These are phyloP conservation scores for Lyophyllum shimeji DNA, from an alignment of 768 basidiomycete genomes.

Conservation along the genomic window DNA sequence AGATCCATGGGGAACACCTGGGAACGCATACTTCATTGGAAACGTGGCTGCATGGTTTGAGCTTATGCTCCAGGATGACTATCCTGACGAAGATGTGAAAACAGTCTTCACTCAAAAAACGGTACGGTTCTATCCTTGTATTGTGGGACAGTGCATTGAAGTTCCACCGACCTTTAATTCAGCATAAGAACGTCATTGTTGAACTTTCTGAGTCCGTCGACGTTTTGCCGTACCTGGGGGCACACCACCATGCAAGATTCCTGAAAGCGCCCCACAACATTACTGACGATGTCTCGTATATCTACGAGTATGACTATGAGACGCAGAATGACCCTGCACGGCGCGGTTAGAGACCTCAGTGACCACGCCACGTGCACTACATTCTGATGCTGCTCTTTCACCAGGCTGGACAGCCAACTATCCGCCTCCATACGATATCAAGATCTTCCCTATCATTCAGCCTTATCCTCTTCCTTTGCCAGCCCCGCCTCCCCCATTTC, in stretches of 20 bases:
- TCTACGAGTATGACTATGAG: constrained; percentile 32
- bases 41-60: constrained; percentile 35
- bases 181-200: constrained; percentile 30
- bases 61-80: constrained; percentile 30
- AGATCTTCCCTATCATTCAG: constrained; percentile 21
- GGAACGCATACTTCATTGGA: constrained; percentile 21
- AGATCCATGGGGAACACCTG: constrained; percentile 27
- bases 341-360: constrained; percentile 13
- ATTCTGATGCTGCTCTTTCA: not conserved
- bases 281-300: constrained; percentile 17
- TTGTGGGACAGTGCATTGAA: not conserved
- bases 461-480: constrained; percentile 25
- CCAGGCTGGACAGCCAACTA: constrained; percentile 18
- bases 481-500: constrained; percentile 17
- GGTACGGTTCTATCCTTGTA: constrained; percentile 15
- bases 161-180: not conserved
- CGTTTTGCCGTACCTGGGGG: constrained; percentile 25
- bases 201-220: constrained; percentile 29
- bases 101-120: constrained; percentile 31
- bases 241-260: constrained; percentile 23
- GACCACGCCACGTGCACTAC: too few species aligned
- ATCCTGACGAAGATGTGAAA: constrained; percentile 23
- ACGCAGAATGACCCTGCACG: constrained; percentile 24
- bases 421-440: constrained; percentile 14
- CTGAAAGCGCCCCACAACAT: constrained; percentile 9